These are phyloP conservation scores for Staphylotrichum tortipilum DNA, from an alignment of 495 filamentous ascomycete species.

Conservation along the genomic window DNA sequence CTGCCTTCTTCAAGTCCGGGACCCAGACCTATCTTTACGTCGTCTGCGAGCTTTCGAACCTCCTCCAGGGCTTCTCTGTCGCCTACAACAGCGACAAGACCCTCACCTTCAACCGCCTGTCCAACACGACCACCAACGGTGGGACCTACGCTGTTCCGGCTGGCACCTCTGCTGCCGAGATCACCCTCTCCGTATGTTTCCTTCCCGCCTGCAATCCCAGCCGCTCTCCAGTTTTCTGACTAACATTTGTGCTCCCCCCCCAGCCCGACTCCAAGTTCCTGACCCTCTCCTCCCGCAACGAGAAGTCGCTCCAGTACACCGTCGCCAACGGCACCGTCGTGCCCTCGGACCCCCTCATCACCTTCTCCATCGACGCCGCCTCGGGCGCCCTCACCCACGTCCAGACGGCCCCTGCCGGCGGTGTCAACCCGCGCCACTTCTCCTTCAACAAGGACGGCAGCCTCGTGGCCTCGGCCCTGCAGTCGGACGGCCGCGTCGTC, in stretches of 20 bases:
- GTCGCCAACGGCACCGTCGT: slow-evolving; percentile 34
- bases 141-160: slow-evolving; percentile 20
- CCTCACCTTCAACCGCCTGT: slow-evolving; percentile 38
- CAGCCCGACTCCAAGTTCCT: slow-evolving; percentile 53
- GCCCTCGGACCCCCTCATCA: slow-evolving; percentile 38
- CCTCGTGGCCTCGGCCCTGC: slow-evolving; percentile 54
- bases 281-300: slow-evolving; percentile 54
- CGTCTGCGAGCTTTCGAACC: slow-evolving; percentile 53
- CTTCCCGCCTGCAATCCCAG: not conserved
- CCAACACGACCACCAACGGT: slow-evolving; percentile 40
- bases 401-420: slow-evolving; percentile 47
- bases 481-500: slow-evolving; percentile 49
- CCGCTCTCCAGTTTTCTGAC: too few relatives aligned
- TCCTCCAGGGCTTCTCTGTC: slow-evolving; percentile 50
- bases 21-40: slow-evolving; percentile 52
- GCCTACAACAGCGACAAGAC: slow-evolving; percentile 38
- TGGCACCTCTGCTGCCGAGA: slow-evolving; percentile 48
- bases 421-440: slow-evolving; percentile 55
- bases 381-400: slow-evolving; percentile 45
- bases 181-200: slow-evolving; percentile 44
- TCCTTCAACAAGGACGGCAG: slow-evolving; percentile 54
- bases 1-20: slow-evolving; percentile 44
- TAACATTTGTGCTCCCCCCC: too few relatives aligned
- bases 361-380: slow-evolving; percentile 35
- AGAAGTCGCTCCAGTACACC: slow-evolving; percentile 43